Conservation (phyloP, 768 basidiomycete genomes). For the Favolaschia claudopus region DNA sequence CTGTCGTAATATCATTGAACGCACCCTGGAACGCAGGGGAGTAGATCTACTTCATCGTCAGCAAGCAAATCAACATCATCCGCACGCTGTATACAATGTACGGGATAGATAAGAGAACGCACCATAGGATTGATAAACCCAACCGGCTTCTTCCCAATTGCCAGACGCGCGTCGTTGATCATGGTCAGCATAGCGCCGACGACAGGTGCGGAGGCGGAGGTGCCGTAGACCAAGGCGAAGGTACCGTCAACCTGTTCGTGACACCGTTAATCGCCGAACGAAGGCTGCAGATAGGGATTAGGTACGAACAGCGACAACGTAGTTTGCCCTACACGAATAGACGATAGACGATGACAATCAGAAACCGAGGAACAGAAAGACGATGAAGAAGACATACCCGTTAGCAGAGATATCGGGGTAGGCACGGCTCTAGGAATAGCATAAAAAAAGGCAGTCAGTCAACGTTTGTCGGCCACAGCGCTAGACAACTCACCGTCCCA, state of each 20-base stretch:
- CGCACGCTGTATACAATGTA: neutral
- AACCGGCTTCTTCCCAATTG: constrained; percentile 47
- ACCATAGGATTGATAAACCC: constrained; percentile 56
- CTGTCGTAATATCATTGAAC: constrained; percentile 59
- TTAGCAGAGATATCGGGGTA: constrained; percentile 59
- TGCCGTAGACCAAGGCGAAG: constrained; percentile 53
- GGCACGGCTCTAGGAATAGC: constrained; percentile 44
- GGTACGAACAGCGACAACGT: constrained; percentile 48
- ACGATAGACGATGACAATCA: constrained; percentile 2
- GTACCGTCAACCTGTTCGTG: constrained; percentile 40
- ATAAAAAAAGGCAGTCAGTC: constrained; percentile 29
- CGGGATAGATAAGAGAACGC: neutral
- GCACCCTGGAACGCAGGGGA: constrained; percentile 45
- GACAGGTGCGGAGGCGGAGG: constrained; percentile 57
- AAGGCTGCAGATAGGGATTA: neutral
- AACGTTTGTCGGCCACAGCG: neutral
- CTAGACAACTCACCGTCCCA: constrained; percentile 33
- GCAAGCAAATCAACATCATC: neutral
- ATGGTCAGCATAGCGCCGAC: constrained; percentile 57
- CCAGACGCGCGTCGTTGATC: constrained; percentile 60
- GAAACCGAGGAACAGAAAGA: neutral
- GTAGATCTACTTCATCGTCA: constrained; percentile 46
- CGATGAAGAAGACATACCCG: constrained; percentile 35
- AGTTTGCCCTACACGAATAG: constrained; percentile 43
- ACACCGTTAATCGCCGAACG: neutral